These are phyloP conservation scores for Starmerella geochares DNA, from an alignment of 805 yeast species.

Conservation along the genomic window DNA sequence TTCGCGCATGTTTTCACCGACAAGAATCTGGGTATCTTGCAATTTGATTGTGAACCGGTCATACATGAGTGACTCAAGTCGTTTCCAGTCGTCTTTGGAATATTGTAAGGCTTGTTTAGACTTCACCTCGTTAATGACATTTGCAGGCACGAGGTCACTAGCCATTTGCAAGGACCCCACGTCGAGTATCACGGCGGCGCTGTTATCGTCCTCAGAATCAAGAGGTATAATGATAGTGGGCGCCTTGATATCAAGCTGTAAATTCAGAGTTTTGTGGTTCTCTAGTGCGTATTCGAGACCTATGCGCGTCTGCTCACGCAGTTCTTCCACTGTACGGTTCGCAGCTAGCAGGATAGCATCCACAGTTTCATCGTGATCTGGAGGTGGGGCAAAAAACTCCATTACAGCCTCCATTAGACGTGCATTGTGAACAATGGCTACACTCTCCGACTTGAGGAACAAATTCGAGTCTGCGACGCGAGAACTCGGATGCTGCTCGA, in stretches of 20 bases:
- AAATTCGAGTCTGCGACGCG: conserved; percentile 71
- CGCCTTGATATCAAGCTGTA: conserved; percentile 82
- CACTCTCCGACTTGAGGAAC: conserved; percentile 63
- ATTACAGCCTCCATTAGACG: conserved; percentile 65
- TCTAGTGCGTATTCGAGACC: conserved; percentile 90
- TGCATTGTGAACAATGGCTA: conserved; percentile 86
- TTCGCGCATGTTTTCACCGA: conserved; percentile 61
- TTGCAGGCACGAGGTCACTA: conserved; percentile 54
- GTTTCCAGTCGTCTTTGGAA: conserved; percentile 61
- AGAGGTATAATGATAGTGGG: conserved; percentile 83
- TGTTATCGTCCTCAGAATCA: conserved; percentile 58
- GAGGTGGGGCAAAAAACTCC: conserved; percentile 76
- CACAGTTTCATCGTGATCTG: conserved; percentile 72
- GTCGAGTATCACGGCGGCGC: conserved; percentile 86
- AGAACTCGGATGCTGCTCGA: conserved; percentile 81
- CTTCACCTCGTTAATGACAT: conserved; percentile 57
- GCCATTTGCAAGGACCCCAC: conserved; percentile 86
- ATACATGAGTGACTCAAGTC: conserved; percentile 70
- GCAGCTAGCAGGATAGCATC: conserved; percentile 91
- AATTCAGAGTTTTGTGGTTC: conserved; percentile 82
- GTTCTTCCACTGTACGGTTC: conserved; percentile 83
- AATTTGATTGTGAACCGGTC: conserved; percentile 70
- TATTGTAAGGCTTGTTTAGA: conserved; percentile 45
- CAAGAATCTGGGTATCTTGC: conserved; percentile 77
- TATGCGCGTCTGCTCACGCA: conserved; percentile 78